Evolutionary conservation across 768 basidiomycete species (phyloP).

Genomic region (Asterophora lycoperdoides): DNA sequence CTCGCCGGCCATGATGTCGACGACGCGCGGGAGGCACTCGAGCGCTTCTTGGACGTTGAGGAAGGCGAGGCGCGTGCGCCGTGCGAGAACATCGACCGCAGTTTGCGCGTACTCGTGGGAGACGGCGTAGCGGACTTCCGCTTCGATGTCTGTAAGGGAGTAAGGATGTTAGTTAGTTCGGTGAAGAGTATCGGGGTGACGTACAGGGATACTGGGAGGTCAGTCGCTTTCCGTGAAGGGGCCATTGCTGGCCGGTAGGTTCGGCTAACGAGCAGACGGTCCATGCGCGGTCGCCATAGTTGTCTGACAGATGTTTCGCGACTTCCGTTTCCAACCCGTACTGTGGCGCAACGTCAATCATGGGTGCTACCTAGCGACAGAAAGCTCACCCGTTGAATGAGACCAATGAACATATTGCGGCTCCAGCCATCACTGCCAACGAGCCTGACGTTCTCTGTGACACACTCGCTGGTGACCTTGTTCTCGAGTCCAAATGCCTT

Average conservation of each 20-base stretch:
- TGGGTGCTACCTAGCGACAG: neutral
- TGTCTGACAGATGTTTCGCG: slow-evolving; percentile 88
- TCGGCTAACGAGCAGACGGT: slow-evolving; percentile 79
- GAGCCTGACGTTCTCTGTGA: slow-evolving; percentile 77
- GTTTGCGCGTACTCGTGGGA: slow-evolving; percentile 89
- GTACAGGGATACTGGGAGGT: slow-evolving; percentile 71
- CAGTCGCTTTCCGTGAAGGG: slow-evolving; percentile 78
- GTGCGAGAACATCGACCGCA: slow-evolving; percentile 90
- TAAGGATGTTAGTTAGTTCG: neutral
- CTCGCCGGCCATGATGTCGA: slow-evolving; percentile 89
- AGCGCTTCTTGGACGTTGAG: slow-evolving; percentile 86
- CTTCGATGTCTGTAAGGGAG: slow-evolving; percentile 66
- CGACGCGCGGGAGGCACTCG: slow-evolving; percentile 78
- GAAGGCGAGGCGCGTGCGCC: slow-evolving; percentile 89
- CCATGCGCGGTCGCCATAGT: slow-evolving; percentile 97
- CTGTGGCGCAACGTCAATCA: slow-evolving; percentile 30
- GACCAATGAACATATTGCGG: slow-evolving; percentile 93
- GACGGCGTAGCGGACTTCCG: slow-evolving; percentile 86
- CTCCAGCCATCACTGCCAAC: slow-evolving; percentile 94
- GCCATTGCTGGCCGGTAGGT: slow-evolving; percentile 76
- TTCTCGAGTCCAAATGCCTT: slow-evolving; percentile 66
- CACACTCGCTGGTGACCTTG: slow-evolving; percentile 54
- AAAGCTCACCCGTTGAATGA: slow-evolving; percentile 79
- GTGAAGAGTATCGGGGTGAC: slow-evolving; percentile 17
- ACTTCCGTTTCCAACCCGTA: slow-evolving; percentile 90